A percentile compares a stretch with the other conserved stretches of the same genome.
These are phyloP conservation scores for Skeletonema marinoi DNA, from an alignment of 108 stramenopile genomes.

Conservation along the genomic window DNA sequence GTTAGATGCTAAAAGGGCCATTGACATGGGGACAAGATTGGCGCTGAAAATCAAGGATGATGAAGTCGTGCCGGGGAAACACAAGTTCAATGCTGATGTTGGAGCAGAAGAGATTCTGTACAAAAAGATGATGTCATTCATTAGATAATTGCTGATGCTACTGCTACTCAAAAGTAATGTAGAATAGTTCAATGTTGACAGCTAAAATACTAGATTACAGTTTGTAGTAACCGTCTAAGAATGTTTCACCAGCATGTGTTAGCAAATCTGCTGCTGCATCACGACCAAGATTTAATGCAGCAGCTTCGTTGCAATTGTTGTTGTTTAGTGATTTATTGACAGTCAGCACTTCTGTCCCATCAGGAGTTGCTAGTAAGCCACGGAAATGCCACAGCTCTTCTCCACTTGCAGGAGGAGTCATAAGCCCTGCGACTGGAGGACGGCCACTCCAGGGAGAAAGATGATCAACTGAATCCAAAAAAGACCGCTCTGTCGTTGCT, in stretches of 20 bases:
- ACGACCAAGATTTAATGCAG: constrained; percentile 2
- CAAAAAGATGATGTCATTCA: constrained; percentile 24
- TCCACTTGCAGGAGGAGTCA: background rate
- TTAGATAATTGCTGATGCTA: background rate
- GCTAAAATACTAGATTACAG: background rate
- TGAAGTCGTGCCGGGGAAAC: constrained; percentile 70
- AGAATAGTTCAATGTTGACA: background rate
- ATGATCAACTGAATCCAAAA: constrained; percentile 13
- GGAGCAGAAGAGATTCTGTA: constrained; percentile 71
- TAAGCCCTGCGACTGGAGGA: constrained; percentile 17
- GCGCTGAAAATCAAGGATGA: constrained; percentile 78
- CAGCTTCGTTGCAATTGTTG: constrained; percentile 9
- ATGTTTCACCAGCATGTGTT: constrained; percentile 7
- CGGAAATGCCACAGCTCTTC: constrained; percentile 1
- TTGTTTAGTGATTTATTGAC: background rate
- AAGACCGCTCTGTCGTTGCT: constrained; percentile 22
- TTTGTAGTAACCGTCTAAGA: constrained; percentile 16
- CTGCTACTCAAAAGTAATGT: background rate
- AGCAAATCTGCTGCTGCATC: constrained; percentile 4
- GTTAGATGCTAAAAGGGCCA: constrained; percentile 97
- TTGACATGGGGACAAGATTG: constrained; percentile 97
- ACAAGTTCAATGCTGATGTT: constrained; percentile 56
- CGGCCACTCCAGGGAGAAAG: constrained; percentile 19
- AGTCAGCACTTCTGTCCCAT: constrained; percentile 12
- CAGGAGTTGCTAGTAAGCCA: constrained; percentile 21